These are phyloP conservation scores for Scopulariopsis brevicaulis DNA, from an alignment of 2,329 filamentous ascomycete species.

Conservation along the genomic window DNA sequence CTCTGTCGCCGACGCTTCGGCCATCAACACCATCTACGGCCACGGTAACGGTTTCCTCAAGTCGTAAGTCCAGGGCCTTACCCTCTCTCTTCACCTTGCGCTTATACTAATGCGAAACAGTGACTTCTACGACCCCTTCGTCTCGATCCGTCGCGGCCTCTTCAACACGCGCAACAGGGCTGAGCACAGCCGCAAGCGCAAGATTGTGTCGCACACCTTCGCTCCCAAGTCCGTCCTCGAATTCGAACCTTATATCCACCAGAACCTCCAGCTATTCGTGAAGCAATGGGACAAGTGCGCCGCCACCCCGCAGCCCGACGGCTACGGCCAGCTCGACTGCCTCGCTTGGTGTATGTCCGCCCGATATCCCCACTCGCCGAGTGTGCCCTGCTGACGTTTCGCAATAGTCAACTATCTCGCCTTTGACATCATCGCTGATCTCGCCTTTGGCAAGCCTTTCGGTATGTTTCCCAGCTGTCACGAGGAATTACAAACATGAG, in stretches of 20 bases:
- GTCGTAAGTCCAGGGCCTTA: slow-evolving; percentile 30
- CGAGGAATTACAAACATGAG: background rate
- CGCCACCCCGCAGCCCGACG: slow-evolving; percentile 27
- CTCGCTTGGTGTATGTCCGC: slow-evolving; percentile 55
- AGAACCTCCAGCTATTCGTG: slow-evolving; percentile 65
- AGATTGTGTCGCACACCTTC: slow-evolving; percentile 81
- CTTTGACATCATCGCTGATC: slow-evolving; percentile 35
- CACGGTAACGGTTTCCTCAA: slow-evolving; percentile 69
- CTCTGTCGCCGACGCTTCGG: slow-evolving; percentile 68
- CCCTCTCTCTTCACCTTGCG: accelerated
- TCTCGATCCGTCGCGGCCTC: slow-evolving; percentile 72
- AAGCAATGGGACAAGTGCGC: slow-evolving; percentile 59
- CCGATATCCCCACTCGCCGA: background rate
- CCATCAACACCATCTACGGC: slow-evolving; percentile 67
- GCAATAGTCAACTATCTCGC: slow-evolving; percentile 33
- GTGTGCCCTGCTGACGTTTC: background rate
- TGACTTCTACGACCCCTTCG: slow-evolving; percentile 85
- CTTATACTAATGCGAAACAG: slow-evolving; percentile 23
- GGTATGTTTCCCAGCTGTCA: slow-evolving; percentile 37
- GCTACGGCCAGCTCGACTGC: slow-evolving; percentile 56
- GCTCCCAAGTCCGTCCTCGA: slow-evolving; percentile 68
- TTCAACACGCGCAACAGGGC: slow-evolving; percentile 80
- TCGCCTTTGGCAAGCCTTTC: slow-evolving; percentile 40
- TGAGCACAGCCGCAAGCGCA: slow-evolving; percentile 81
- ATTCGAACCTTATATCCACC: slow-evolving; percentile 82